A percentile compares a stretch with the other conserved stretches of the same genome.
These are phyloP conservation scores for Podospora sp. DNA, from an alignment of 495 filamentous ascomycete genomes.

Conservation along the genomic window DNA sequence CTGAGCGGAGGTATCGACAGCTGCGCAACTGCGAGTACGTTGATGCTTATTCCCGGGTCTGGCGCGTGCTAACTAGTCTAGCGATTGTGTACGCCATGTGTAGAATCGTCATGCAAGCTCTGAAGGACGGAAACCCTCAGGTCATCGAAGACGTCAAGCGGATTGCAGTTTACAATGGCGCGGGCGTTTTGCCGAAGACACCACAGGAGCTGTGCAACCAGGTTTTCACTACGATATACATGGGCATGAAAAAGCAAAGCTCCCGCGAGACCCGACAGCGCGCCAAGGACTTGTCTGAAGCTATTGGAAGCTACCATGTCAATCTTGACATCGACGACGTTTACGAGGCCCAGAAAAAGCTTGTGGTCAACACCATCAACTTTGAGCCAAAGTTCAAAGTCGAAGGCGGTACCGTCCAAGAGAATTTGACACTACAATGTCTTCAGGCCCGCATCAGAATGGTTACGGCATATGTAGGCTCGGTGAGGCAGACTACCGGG, in stretches of 20 bases:
- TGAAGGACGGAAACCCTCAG: conserved; percentile 59
- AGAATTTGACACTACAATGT: conserved; percentile 70
- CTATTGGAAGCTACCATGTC: conserved; percentile 74
- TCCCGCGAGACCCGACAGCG: conserved; percentile 71
- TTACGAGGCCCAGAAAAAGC: conserved; percentile 41
- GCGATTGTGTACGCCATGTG: conserved; percentile 80
- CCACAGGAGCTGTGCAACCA: conserved; percentile 63
- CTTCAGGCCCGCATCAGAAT: conserved; percentile 81
- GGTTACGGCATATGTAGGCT: conserved; percentile 68
- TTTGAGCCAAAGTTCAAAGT: conserved; percentile 62
- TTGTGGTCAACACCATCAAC: conserved; percentile 36
- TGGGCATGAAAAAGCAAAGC: conserved; percentile 77
- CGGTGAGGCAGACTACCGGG: not conserved
- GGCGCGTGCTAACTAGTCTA: conserved; percentile 31
- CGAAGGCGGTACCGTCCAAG: conserved; percentile 34
- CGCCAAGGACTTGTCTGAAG: conserved; percentile 65
- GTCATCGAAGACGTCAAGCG: conserved; percentile 71
- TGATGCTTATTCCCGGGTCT: conserved; percentile 1
- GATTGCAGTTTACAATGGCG: conserved; percentile 59
- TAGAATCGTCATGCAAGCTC: conserved; percentile 67
- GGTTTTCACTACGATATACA: conserved; percentile 75
- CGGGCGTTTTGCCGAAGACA: conserved; percentile 56
- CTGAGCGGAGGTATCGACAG: conserved; percentile 74
- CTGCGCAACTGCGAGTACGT: conserved; percentile 51
- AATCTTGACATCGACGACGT: conserved; percentile 77